These are phyloP conservation scores for Nannochloropsis gaditana DNA, from an alignment of 108 stramenopile genomes.

Conservation along the genomic window DNA sequence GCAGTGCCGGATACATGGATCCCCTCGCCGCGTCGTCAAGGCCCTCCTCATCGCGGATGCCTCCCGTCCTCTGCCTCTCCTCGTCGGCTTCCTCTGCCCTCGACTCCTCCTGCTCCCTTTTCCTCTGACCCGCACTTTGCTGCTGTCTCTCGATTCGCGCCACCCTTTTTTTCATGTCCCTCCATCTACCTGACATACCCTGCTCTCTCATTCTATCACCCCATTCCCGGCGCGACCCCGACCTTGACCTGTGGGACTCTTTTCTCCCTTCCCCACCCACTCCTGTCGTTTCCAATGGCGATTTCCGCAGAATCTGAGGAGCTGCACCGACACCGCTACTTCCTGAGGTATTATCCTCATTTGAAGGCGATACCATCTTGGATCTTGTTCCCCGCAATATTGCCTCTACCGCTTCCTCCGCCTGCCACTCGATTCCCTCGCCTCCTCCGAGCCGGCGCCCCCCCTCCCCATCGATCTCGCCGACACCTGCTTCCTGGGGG, in stretches of 20 bases:
- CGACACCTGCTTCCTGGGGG: background rate
- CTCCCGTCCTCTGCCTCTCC: background rate
- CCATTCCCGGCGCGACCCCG: too few species aligned
- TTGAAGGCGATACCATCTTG: background rate
- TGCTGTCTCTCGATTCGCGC: background rate
- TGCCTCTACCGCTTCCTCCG: background rate
- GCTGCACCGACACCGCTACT: too few species aligned
- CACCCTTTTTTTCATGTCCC: background rate
- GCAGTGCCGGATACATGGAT: too few species aligned
- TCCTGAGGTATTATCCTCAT: too few species aligned
- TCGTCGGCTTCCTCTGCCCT: background rate
- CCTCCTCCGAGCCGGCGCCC: background rate
- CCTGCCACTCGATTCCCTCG: background rate
- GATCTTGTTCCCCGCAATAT: background rate
- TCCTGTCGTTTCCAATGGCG: too few species aligned
- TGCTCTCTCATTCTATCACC: too few species aligned
- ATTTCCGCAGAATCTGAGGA: too few species aligned
- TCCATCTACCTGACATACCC: background rate
- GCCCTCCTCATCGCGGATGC: too few species aligned
- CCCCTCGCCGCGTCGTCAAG: too few species aligned
- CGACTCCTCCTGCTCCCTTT: background rate
- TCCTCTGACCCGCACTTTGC: background rate
- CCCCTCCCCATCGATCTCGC: background rate
- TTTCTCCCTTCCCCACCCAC: too few species aligned
- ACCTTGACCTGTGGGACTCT: too few species aligned